Evolutionary conservation across 164 flowering plant genomes (phyloP).

Genomic region (Dillenia turbinata): DNA sequence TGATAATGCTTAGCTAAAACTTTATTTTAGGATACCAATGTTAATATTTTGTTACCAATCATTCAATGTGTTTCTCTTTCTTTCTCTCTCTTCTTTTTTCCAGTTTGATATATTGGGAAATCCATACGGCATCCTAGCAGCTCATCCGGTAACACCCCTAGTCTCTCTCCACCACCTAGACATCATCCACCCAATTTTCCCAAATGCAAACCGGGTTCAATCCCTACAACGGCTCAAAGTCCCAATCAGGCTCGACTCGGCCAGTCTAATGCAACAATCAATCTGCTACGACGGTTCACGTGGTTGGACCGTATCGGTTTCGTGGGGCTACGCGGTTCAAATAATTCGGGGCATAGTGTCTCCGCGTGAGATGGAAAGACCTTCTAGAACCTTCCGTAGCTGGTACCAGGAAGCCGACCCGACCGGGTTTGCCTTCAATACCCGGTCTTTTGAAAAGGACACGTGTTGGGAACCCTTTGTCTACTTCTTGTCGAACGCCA

Average conservation of each 20-base stretch:
- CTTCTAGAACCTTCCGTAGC: conserved; percentile 44
- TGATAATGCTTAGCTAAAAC: no score
- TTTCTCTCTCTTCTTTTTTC: not conserved
- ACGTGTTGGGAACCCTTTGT: conserved; percentile 46
- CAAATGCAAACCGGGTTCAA: conserved; percentile 30
- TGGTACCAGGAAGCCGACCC: conserved; percentile 44
- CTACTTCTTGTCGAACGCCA: conserved; percentile 30
- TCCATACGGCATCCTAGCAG: conserved; percentile 63
- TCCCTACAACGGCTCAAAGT: conserved; percentile 37
- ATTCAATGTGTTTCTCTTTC: conserved; percentile 2
- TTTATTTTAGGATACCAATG: no score
- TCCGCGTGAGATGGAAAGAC: conserved; percentile 48
- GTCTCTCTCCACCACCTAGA: conserved; percentile 79
- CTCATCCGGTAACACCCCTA: conserved; percentile 79
- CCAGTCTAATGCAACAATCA: conserved; percentile 67
- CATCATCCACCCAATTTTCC: conserved; percentile 71
- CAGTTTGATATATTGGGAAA: conserved; percentile 71
- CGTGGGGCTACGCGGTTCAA: conserved; percentile 71
- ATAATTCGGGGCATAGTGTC: conserved; percentile 33
- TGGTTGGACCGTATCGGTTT: conserved; percentile 51
- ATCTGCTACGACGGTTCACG: conserved; percentile 51
- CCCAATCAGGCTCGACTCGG: conserved; percentile 60
- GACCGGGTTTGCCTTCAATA: conserved; percentile 42
- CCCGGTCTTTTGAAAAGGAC: conserved; percentile 30
- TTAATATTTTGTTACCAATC: no score